Base-by-base conservation (phyloP, 208 protist genomes). In the Leishmania tarentolae region DNA sequence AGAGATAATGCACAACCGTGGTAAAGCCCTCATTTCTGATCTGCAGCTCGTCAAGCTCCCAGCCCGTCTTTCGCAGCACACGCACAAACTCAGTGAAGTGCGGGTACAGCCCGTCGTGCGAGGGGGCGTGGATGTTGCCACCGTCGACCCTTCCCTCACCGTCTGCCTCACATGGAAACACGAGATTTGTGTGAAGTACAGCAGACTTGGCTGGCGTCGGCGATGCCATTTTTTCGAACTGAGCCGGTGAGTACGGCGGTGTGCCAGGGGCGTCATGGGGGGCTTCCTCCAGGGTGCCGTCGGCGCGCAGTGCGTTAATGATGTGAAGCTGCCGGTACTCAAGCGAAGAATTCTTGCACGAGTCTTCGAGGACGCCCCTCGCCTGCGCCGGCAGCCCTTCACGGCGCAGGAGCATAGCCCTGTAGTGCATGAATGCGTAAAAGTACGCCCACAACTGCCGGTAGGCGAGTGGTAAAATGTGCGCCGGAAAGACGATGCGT, bases 391-490 rank as follows among this genome's bases (percentile, higher is more conserved):
- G 47, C 44, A 28, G 46, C 2, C 74, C 35, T 53, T 69, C 66
- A 0, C 69, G 56, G 5, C 82, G 75, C 70, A 66, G 52, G 56
- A n/a, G 37, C 8, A 78, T 31, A 0, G 82, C 81, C 28, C 76
- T 66, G 42, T 82, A 53, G 68, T 92, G 88, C 70, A 69, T 76
- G 68, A 84, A 92, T 17, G 90, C 88, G 82, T 94, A 92, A 63
- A 92, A 94, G 76, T 87, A 94, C 0, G 88, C 90, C 88, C 90
- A 94, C 44, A 94, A 79, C 78, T 87, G 72, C 19, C 81, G 80
- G 70, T 79, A 87, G 19, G 75, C 77, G 15, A 87, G 52, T 35
- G 76, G 71, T 56, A 82, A 52, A 40, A 85, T 65, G 50, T 81
- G 81, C 31, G 76, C n/a, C 0, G 83, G 83, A 40, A 82, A 76